phyloP scores from a whole-genome alignment of 306 rosid genomes.

The Castanea sativa region DNA sequence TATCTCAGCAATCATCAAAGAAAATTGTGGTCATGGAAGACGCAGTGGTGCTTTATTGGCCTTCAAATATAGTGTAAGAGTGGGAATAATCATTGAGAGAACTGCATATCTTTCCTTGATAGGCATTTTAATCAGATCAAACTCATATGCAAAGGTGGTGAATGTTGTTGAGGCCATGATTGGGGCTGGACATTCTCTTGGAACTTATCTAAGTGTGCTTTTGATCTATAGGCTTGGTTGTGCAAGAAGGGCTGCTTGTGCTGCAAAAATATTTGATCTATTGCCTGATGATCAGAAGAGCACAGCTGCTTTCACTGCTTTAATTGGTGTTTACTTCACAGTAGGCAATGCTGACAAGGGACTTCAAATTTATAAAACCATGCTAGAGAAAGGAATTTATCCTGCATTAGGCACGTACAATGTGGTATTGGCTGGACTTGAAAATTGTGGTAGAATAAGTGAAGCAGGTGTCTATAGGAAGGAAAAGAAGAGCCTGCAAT shows the following conservation, averaged over 20 bases:
- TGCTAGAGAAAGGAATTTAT: constrained; percentile 49
- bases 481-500: constrained; percentile 55
- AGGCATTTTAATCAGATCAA: constrained; percentile 58
- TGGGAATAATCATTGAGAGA: constrained; percentile 45
- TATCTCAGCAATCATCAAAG: constrained; percentile 57
- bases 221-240: constrained; percentile 57
- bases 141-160: constrained; percentile 41
- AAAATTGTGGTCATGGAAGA: constrained; percentile 46
- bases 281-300: constrained; percentile 67
- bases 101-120: constrained; percentile 55
- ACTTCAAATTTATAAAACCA: constrained; percentile 47
- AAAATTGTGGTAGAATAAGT: constrained; percentile 46
- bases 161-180: constrained; percentile 53
- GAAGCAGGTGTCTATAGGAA: constrained; percentile 57
- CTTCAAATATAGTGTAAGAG: constrained; percentile 47
- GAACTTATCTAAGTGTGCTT: constrained; percentile 56
- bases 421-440: constrained; percentile 56
- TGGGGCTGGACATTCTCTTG: constrained; percentile 64
- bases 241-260: constrained; percentile 54
- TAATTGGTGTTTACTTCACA: constrained; percentile 59
- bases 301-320: constrained; percentile 72
- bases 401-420: constrained; percentile 65
- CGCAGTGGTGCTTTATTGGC: constrained; percentile 65
- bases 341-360: constrained; percentile 60
- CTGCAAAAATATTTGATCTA: constrained; percentile 49